These are phyloP conservation scores for Lantana camara DNA, from an alignment of 257 asterid genomes.

Conservation along the genomic window DNA sequence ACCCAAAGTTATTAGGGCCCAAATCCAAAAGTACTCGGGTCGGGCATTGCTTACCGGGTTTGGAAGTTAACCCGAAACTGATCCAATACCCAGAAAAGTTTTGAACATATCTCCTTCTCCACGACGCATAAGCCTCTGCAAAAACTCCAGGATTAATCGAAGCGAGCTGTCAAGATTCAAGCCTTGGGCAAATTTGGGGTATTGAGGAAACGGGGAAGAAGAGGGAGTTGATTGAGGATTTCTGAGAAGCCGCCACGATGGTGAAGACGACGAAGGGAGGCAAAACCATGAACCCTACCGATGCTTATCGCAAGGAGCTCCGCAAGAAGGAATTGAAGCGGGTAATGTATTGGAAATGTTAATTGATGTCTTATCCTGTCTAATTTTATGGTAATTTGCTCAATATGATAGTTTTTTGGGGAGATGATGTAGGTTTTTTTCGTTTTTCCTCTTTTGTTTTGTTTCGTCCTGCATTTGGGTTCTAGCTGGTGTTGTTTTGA, in stretches of 20 bases:
- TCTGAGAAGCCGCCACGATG: conserved; percentile 37
- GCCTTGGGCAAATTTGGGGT: no score
- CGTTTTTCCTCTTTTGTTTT: neutral
- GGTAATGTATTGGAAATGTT: conserved; percentile 39
- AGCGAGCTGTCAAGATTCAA: conserved; percentile 17
- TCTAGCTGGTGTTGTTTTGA: neutral
- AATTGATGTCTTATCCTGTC: neutral
- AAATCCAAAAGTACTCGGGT: no score
- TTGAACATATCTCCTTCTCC: neutral
- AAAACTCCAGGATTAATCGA: conserved; percentile 13
- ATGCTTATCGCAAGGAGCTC: conserved; percentile 89
- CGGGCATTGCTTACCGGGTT: no score
- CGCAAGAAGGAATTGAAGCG: conserved; percentile 92
- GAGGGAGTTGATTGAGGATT: neutral
- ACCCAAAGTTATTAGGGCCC: no score
- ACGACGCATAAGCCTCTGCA: conserved; percentile 24
- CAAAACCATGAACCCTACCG: conserved; percentile 99
- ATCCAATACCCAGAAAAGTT: neutral
- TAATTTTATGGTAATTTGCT: neutral
- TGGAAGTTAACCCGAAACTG: no score
- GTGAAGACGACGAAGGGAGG: conserved; percentile 99
- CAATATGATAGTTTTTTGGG: neutral
- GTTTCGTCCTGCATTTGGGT: neutral
- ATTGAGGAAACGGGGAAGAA: conserved; percentile 7
- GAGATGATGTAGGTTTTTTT: neutral